Evolutionary conservation across 2,329 filamentous ascomycete genomes (phyloP).

Genomic region (Fonsecaea monophora): DNA sequence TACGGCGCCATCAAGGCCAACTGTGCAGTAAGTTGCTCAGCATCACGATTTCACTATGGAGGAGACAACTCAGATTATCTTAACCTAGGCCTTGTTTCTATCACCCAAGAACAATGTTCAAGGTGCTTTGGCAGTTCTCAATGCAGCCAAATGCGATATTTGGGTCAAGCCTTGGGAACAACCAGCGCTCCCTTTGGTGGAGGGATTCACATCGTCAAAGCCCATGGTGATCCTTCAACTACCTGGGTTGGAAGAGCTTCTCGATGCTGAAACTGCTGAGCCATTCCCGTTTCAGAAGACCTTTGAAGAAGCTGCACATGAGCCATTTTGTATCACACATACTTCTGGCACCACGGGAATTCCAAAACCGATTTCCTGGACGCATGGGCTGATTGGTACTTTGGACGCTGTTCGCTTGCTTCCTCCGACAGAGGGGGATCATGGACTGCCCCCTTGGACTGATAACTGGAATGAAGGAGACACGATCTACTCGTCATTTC

Average conservation of each 20-base stretch:
- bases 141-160: not conserved
- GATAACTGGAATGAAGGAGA: slow-evolving; percentile 16
- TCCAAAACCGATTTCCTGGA: slow-evolving; percentile 47
- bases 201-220: not conserved
- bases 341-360: slow-evolving; percentile 49
- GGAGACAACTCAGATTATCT: no score
- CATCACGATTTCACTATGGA: no score
- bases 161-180: not conserved
- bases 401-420: slow-evolving; percentile 23
- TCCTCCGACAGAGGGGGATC: slow-evolving; percentile 12
- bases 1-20: slow-evolving; percentile 5
- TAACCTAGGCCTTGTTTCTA: not conserved
- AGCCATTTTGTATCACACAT: slow-evolving; percentile 47
- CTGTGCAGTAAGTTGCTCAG: not conserved
- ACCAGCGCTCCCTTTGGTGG: not conserved
- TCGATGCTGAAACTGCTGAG: slow-evolving; percentile 2
- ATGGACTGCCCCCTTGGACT: slow-evolving; percentile 17
- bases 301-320: slow-evolving; percentile 22
- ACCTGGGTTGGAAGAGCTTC: slow-evolving; percentile 7
- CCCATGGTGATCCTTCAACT: not conserved
- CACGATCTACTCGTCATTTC: slow-evolving; percentile 19
- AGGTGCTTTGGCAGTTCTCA: slow-evolving; percentile 5
- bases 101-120: not conserved
- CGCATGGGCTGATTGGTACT: slow-evolving; percentile 21
- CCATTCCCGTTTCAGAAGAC: not conserved